These are phyloP conservation scores for Drosera capensis DNA, from an alignment of 148 eudicot genomes.

Conservation along the genomic window DNA sequence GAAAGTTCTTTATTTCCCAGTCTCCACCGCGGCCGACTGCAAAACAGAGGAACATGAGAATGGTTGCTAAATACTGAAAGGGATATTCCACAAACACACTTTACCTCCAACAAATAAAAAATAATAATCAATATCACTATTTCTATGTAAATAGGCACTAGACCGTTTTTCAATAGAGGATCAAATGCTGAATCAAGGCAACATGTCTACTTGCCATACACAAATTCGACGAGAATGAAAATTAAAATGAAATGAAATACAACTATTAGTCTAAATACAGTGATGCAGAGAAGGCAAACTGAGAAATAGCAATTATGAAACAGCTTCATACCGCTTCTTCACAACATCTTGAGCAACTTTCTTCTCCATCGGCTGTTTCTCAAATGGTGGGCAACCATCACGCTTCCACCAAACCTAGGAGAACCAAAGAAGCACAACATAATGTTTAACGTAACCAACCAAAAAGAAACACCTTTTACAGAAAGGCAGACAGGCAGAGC, in stretches of 20 bases:
- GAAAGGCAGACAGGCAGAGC: not conserved
- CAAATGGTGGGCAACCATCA: constrained; percentile 94
- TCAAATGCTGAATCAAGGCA: too few relatives aligned
- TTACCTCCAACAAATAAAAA: too few relatives aligned
- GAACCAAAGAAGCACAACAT: constrained; percentile 4
- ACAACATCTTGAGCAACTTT: constrained; percentile 50
- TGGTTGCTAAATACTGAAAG: too few relatives aligned
- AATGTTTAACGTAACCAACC: not conserved
- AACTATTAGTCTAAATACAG: not conserved
- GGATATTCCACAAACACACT: too few relatives aligned
- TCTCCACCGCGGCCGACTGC: constrained; percentile 91
- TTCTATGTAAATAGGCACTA: too few relatives aligned
- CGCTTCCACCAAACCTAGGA: constrained; percentile 98
- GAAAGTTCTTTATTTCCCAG: constrained; percentile 91
- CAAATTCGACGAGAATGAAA: not conserved
- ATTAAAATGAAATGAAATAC: not conserved
- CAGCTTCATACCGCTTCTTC: constrained; percentile 58
- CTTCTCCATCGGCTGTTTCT: constrained; percentile 60
- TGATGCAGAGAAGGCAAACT: not conserved
- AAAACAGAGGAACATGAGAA: not conserved
- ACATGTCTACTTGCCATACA: too few relatives aligned
- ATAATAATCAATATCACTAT: too few relatives aligned
- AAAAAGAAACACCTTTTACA: not conserved
- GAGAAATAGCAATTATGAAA: not conserved
- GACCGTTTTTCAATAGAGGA: too few relatives aligned